phyloP scores from a whole-genome alignment of 2,329 filamentous ascomycete genomes.

The Blastomyces parvus region DNA sequence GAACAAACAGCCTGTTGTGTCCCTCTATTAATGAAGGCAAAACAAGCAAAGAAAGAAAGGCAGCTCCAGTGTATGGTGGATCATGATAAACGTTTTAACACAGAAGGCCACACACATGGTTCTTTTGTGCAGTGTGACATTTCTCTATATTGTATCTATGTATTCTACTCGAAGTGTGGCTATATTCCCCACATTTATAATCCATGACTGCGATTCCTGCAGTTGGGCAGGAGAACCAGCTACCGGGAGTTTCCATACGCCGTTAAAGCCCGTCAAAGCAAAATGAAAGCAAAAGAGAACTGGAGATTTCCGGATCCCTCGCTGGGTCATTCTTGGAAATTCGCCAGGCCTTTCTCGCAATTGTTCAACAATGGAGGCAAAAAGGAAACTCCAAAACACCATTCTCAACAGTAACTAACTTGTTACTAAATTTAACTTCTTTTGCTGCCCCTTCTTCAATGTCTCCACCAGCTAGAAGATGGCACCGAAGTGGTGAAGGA shows the following conservation, averaged over 20 bases:
- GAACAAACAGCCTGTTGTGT: not conserved
- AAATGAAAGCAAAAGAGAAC: not conserved
- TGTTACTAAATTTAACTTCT: not conserved
- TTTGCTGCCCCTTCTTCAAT: too few relatives aligned
- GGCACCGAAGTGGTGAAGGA: not conserved
- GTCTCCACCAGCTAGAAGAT: not conserved
- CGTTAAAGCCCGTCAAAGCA: not conserved
- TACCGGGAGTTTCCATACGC: not conserved
- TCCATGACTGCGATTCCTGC: not conserved
- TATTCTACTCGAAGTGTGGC: not conserved
- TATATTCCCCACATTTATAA: not conserved
- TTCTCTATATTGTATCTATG: not conserved
- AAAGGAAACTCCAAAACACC: not conserved
- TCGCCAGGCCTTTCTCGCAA: not conserved
- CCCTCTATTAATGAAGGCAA: not conserved
- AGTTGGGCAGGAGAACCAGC: not conserved
- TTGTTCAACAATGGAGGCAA: not conserved
- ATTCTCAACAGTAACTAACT: not conserved
- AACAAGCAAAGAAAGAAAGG: not conserved
- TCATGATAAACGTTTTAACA: not conserved
- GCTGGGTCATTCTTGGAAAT: not conserved
- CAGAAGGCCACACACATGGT: not conserved
- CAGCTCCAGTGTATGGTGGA: not conserved
- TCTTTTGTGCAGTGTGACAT: not conserved
- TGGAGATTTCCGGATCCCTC: not conserved